Evolutionary conservation across 768 basidiomycete species (phyloP), one percentile per base, ranked within the genome.

Genomic region (Melanogaster broomeanus): DNA sequence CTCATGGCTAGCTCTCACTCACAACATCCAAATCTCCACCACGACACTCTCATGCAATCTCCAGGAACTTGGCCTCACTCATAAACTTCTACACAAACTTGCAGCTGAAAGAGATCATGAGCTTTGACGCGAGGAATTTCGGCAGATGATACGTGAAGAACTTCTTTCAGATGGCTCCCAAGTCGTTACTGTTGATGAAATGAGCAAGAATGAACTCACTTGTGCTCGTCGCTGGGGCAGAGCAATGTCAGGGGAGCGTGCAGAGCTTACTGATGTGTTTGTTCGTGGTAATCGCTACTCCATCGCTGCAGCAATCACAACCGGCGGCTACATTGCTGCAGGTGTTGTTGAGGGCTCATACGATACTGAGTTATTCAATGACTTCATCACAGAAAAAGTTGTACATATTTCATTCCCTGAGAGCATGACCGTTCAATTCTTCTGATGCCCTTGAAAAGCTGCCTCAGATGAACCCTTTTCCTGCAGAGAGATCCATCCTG

Each of bases 1-100:
- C 2, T 49, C 48, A 44, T 63, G 51, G 51, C 60, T 67, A 12
- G 53, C 56, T 3, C 38, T 67, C 19, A 34, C 60, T 35, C 66
- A 67, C 31, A 51, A 66, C 31, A 40, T 67, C 0, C 22, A n/a
- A 4, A 62, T 68, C 43, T 61, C 59, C 8, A 30, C 25, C 0
- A 9, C 58, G 0, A 46, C 67, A 30, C 28, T 30, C 9, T 4
- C 28, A 6, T 11, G 18, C 6, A 40, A 40, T 22, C 8, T 40
- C 11, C 19, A 6, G 0, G 39, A 40, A 12, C 19, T 22, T 40
- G 39, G 39, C 2, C 39, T 40, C 2, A 40, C 45, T 6, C 22
- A 19, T 21, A 45, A 45, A 15, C 30, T 34, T 13, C 43, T 33
- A 31, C 45, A 45, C 10, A 24, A 34, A n/a, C 13, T 45, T 22